Conservation (phyloP, 768 basidiomycete genomes). For the Mycena kentingensis region DNA sequence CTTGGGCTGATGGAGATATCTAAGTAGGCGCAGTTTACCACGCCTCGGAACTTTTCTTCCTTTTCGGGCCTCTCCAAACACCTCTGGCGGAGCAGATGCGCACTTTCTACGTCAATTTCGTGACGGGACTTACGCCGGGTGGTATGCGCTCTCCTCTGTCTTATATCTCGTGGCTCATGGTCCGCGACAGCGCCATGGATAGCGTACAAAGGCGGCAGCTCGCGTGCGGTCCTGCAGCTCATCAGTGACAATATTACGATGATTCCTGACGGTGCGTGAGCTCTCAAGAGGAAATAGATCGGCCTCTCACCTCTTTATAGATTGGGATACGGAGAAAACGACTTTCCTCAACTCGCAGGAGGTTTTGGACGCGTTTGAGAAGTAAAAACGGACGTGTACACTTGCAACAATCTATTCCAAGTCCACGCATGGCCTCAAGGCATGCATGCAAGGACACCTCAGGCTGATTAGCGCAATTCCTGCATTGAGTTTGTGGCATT, state of each 20-base stretch:
- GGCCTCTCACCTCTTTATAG: constrained; percentile 28
- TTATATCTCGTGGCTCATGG: not conserved
- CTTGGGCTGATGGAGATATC: not conserved
- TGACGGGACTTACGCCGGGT: constrained; percentile 59
- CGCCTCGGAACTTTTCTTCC: constrained; percentile 47
- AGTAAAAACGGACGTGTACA: constrained; percentile 35
- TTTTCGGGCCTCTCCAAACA: constrained; percentile 52
- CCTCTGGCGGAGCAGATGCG: constrained; percentile 50
- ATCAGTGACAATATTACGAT: constrained; percentile 53
- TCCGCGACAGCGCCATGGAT: constrained; percentile 47
- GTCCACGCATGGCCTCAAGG: too few species aligned
- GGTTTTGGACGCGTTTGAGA: constrained; percentile 49
- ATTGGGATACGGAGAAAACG: constrained; percentile 43
- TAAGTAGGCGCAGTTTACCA: constrained; percentile 43
- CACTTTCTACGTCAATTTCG: constrained; percentile 59
- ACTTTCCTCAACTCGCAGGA: constrained; percentile 42
- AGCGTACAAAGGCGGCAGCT: constrained; percentile 34
- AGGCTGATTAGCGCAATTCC: too few species aligned
- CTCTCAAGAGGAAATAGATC: too few species aligned
- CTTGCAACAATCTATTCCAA: too few species aligned
- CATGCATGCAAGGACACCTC: too few species aligned
- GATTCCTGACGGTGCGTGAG: constrained; percentile 51
- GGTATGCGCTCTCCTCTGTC: constrained; percentile 29
- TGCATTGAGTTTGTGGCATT: too few species aligned
- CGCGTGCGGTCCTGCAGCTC: constrained; percentile 49